Percentiles rank a stretch among this genome's conserved stretches.
Evolutionary conservation across 2,329 filamentous ascomycete genomes (phyloP).

Genomic region (Fusarium albidum): DNA sequence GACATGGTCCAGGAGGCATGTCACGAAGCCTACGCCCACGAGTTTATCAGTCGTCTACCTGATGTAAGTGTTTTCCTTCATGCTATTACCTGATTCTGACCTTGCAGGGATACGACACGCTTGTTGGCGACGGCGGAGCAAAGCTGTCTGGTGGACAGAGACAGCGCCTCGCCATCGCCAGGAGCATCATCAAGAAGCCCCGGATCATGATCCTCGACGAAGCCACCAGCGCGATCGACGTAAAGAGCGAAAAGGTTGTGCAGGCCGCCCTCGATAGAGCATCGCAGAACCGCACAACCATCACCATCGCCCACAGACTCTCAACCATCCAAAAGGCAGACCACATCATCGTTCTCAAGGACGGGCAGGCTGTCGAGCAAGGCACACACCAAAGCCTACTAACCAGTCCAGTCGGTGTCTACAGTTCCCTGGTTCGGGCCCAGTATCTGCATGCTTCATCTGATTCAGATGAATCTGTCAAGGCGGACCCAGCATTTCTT

Average conservation of each 20-base stretch:
- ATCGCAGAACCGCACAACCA: conserved; percentile 61
- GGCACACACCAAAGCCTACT: conserved; percentile 69
- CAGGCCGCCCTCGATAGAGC: conserved; percentile 51
- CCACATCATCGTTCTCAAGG: conserved; percentile 70
- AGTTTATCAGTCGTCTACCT: conserved; percentile 61
- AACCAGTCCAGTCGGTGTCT: conserved; percentile 48
- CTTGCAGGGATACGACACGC: conserved; percentile 53
- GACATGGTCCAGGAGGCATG: conserved; percentile 57
- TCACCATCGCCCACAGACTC: conserved; percentile 71
- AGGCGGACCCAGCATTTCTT: no score
- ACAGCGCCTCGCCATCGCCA: conserved; percentile 63
- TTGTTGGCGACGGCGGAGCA: conserved; percentile 64
- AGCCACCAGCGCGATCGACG: conserved; percentile 65
- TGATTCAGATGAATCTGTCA: not conserved
- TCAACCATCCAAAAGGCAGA: conserved; percentile 69
- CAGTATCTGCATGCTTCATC: conserved; percentile 24
- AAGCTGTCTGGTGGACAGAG: conserved; percentile 63
- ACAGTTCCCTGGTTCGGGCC: conserved; percentile 36
- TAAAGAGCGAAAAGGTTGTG: conserved; percentile 51
- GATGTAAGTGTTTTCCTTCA: conserved; percentile 37
- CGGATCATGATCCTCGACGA: conserved; percentile 73
- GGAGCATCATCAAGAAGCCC: conserved; percentile 61
- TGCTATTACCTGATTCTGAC: no score
- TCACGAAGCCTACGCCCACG: conserved; percentile 59
- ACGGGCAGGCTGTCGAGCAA: conserved; percentile 67